Base-by-base conservation (phyloP, 2,329 filamentous ascomycete species). In the Biscogniauxia sp. region DNA sequence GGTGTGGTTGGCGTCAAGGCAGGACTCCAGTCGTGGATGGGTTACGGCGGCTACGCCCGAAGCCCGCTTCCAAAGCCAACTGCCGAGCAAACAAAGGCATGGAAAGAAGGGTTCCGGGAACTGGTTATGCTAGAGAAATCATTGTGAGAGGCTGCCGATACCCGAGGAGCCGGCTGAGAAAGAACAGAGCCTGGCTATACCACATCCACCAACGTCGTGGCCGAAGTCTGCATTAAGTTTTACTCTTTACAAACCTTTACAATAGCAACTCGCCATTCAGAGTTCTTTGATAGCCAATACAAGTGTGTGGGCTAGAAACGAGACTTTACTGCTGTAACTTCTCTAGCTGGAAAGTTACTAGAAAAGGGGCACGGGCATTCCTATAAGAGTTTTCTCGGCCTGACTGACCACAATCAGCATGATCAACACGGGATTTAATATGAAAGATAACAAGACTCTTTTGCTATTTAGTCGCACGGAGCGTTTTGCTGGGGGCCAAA, bases 1-100 rank as follows among this genome's bases (percentile, higher is more conserved):
- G 89, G 89, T 53, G 87, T 92, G 58, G 84, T 90, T 26, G 88
- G 88, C 53, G 88, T 88, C 67, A 92, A 92, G 78, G 83, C 85
- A 58, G 88, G 84, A 5, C 75, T 92, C 66, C 79, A 88, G 72
- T 77, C 81, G n/a, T 88, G 85, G 77, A 83, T 83, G 72, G 88
- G 87, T 26, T 92, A 92, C 69, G 89, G 89, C 60, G 87, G 87
- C 1, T 77, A 74, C 60, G 78, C 74, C 28, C 76, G 80, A 55
- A 78, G 76, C 62, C 82, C 83, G 26, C 75, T 85, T 55, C 82
- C 82, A 41, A 78, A 77, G 66, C 83, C 83, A 53, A 80, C 78
- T 28, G 65, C 72, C 57, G 82, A 83, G 62, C 78, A 86, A 72
- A 73, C 70, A 19, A 74, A 74, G 62, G 76, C 72, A 64, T 86